Percentiles rank a stretch among this genome's conserved stretches.
These are phyloP conservation scores for Pochonia chlamydosporia DNA, from an alignment of 2,329 filamentous ascomycete species.

Conservation along the genomic window DNA sequence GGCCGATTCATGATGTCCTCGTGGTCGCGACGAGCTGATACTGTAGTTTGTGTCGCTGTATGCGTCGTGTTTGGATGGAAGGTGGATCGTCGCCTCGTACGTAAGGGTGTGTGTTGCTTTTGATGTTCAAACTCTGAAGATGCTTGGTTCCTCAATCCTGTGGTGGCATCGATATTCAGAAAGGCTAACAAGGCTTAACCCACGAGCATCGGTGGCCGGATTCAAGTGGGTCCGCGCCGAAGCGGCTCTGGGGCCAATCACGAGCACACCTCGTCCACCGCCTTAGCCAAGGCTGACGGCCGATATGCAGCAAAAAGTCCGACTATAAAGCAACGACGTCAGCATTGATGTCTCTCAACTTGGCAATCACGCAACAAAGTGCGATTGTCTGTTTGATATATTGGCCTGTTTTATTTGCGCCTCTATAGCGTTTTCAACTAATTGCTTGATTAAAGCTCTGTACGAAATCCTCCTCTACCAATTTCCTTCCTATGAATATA, in stretches of 20 bases:
- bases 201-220: constrained; percentile 23
- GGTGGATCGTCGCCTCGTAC: background rate
- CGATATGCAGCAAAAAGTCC: background rate
- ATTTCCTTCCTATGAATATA: constrained; percentile 55
- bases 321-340: constrained; percentile 2
- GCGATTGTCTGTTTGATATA: background rate
- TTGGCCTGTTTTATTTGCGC: background rate
- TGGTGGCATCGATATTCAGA: constrained; percentile 11
- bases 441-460: constrained; percentile 32
- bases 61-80: background rate
- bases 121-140: background rate
- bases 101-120: background rate
- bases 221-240: constrained; percentile 35
- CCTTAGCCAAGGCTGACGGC: constrained; percentile 15
- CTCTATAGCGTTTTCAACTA: constrained; percentile 9
- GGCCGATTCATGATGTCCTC: constrained; percentile 51
- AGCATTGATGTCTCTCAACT: background rate
- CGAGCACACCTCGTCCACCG: background rate
- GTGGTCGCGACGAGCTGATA: constrained; percentile 1
- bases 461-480: constrained; percentile 47
- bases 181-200: constrained; percentile 19
- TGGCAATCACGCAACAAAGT: no score
- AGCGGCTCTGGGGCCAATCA: constrained; percentile 22
- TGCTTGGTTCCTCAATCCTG: constrained; percentile 1
- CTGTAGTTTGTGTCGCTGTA: background rate